These are phyloP conservation scores for Pythium dissimile DNA, from an alignment of 352 stramenopile species.

Conservation along the genomic window DNA sequence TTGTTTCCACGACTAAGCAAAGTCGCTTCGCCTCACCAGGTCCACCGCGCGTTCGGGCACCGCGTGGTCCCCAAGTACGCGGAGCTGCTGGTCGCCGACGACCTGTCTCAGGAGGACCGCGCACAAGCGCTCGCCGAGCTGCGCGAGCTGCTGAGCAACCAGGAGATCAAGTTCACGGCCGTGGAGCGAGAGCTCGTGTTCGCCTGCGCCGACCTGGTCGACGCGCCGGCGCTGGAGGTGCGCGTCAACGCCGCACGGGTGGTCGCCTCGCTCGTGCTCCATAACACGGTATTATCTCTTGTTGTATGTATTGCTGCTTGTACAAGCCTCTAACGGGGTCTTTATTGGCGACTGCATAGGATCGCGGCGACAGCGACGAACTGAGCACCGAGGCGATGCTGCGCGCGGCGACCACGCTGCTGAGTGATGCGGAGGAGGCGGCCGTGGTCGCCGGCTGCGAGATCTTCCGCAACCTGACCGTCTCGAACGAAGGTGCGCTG, in stretches of 20 bases:
- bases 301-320: not conserved
- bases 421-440: slow-evolving; percentile 38
- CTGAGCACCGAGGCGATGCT: slow-evolving; percentile 53
- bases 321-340: not conserved
- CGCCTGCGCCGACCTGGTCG: slow-evolving; percentile 43
- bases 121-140: slow-evolving; percentile 45
- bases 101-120: slow-evolving; percentile 51
- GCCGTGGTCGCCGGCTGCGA: slow-evolving; percentile 43
- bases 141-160: slow-evolving; percentile 52
- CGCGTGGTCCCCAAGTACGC: slow-evolving; percentile 56
- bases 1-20: not conserved
- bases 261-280: slow-evolving; percentile 52
- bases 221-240: slow-evolving; percentile 36
- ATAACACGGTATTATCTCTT: slow-evolving; percentile 32
- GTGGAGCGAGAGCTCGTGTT: slow-evolving; percentile 50
- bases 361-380: slow-evolving; percentile 27
- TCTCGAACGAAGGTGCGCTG: slow-evolving; percentile 53
- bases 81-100: slow-evolving; percentile 50
- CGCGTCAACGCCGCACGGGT: slow-evolving; percentile 40
- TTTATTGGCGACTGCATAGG: not conserved
- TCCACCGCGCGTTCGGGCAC: slow-evolving; percentile 51
- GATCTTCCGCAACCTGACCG: slow-evolving; percentile 54
- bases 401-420: slow-evolving; percentile 33
- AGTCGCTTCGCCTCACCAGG: no score
- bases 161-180: slow-evolving; percentile 52